phyloP scores from a whole-genome alignment of 306 rosid species.

The Alnus glutinosa region DNA sequence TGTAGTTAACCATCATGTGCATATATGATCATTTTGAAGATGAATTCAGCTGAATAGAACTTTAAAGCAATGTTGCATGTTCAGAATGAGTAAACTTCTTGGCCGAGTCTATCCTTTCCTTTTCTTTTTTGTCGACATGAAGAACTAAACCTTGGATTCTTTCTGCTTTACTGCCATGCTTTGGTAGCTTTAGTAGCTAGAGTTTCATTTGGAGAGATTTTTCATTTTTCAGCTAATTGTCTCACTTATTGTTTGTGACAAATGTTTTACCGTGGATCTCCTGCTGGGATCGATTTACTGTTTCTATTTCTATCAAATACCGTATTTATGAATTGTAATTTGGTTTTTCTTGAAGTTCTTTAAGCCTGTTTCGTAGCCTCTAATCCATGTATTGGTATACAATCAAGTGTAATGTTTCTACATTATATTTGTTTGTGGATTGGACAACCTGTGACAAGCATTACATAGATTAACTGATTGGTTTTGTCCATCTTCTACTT shows the following conservation, averaged over 20 bases:
- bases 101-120: background rate
- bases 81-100: background rate
- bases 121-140: background rate
- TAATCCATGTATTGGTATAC: background rate
- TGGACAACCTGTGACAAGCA: background rate
- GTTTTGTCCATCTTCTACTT: conserved; percentile 4
- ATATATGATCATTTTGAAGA: background rate
- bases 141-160: background rate
- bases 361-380: background rate
- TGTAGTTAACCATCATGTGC: background rate
- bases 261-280: background rate
- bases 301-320: background rate
- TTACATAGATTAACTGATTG: background rate
- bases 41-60: background rate
- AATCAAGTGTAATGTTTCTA: background rate
- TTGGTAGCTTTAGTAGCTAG: background rate
- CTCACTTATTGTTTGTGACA: background rate
- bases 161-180: too few relatives aligned
- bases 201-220: background rate
- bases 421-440: background rate
- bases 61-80: background rate
- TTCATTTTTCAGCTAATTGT: background rate
- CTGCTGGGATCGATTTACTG: background rate
- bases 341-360: background rate
- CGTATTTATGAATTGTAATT: background rate